A percentile compares a stretch with the other conserved stretches of the same genome.
Evolutionary conservation across 257 asterid genomes (phyloP).

Genomic region (Buddleja alternifolia): DNA sequence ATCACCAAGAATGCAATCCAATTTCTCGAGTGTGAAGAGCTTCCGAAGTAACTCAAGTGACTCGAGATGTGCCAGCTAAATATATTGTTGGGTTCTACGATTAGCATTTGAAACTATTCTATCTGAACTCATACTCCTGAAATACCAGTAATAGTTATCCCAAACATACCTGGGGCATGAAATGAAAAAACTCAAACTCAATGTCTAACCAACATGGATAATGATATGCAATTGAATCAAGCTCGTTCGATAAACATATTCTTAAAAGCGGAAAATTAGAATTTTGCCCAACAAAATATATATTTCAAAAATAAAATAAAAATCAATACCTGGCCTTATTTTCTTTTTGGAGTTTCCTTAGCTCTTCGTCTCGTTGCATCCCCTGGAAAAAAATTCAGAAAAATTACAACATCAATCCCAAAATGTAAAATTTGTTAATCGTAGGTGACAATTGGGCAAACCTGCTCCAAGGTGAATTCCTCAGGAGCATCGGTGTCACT

Average conservation of each 20-base stretch:
- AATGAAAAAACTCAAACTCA: neutral
- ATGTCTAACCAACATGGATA: slow-evolving; percentile 11
- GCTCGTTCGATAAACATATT: neutral
- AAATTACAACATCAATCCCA: neutral
- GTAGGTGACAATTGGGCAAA: slow-evolving; percentile 28
- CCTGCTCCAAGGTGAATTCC: slow-evolving; percentile 77
- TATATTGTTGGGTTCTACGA: neutral
- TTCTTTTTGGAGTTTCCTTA: slow-evolving; percentile 55
- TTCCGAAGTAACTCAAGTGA: neutral
- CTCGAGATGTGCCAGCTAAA: neutral
- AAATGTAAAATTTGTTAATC: neutral
- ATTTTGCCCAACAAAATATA: neutral
- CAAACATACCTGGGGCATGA: neutral
- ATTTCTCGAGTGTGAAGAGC: no score
- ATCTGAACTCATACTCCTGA: neutral
- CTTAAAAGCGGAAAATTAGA: neutral
- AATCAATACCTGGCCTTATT: slow-evolving; percentile 61
- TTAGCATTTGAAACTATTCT: neutral
- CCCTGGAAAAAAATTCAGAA: slow-evolving; percentile 45
- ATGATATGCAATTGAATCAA: no score
- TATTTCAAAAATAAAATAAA: neutral
- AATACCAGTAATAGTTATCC: neutral
- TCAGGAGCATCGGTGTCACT: slow-evolving; percentile 85
- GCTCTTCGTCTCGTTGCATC: slow-evolving; percentile 60
- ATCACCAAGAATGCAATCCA: neutral